Base-by-base conservation (phyloP, 108 stramenopile genomes). In the Schizochytrium sp. region DNA sequence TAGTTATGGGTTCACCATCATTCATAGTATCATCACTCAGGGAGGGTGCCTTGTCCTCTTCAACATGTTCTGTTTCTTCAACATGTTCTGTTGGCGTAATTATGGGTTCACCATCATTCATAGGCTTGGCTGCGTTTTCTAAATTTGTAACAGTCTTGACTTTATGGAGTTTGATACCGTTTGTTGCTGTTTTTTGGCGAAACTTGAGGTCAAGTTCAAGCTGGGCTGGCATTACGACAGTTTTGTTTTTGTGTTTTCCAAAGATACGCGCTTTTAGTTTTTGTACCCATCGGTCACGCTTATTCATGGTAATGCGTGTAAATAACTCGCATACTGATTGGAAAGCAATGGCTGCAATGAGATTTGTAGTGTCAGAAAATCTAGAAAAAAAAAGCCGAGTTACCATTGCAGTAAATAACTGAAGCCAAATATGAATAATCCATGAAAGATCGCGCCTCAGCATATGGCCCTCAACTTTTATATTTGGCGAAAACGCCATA, bases 291-390 rank as follows among this genome's bases (percentile, higher is more conserved):
- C 64, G 64, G 15, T 69, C 64, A 0, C 64, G 64, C 8, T 44
- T 69, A 2, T 44, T 69, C 64, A 69, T 69, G 64, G 64, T 69
- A 44, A 69, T 69, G 7, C 64, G 64, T 7, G 64, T 44, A 7
- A 69, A 44, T 28, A 69, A 44, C 28, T 69, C 64, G 64, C 64
- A 12, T 7, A 44, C 64, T 15, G 64, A 69, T 38, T 69, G 64
- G 12, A 69, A 15, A 7, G 12, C 28, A 44, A 69, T 15, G 44
- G 64, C 64, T 7, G 44, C 42, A 38, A 44, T 44, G 28, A 69
- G 64, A 7, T 7, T 44, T 15, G 64, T 44, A 44, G 42, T 69
- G 0, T 12, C 44, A 2, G 40, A 38, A 3, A 69, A 69, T 38
- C 64, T 38, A 44, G 64, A 38, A 8, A 69, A 38, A 69, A 69